Evolutionary conservation across 805 yeast genomes (phyloP).

Genomic region (Schizosaccharomyces cryophilus): DNA sequence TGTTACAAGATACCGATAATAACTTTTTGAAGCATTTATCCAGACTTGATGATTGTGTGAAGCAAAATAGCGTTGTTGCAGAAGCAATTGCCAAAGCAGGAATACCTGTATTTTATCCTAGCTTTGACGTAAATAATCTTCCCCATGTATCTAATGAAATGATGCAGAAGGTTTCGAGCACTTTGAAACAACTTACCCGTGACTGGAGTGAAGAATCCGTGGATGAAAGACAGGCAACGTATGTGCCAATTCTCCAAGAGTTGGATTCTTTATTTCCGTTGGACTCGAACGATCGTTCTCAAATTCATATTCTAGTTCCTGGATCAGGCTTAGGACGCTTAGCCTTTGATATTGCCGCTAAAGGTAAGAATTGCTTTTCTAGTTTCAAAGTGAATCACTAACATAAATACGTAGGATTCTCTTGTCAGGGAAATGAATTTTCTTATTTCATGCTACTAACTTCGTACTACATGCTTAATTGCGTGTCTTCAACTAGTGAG

Average conservation of each 20-base stretch:
- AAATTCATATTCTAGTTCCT: conserved; percentile 33
- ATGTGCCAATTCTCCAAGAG: conserved; percentile 25
- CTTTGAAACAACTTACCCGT: conserved; percentile 44
- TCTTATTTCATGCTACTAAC: conserved; percentile 55
- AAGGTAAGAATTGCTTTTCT: conserved; percentile 3
- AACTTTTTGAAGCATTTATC: background rate
- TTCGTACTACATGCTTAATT: conserved; percentile 12
- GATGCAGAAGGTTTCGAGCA: background rate
- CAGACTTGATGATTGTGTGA: background rate
- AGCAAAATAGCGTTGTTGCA: background rate
- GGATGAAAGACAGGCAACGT: conserved; percentile 28
- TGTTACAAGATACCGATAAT: background rate
- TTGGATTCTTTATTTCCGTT: conserved; percentile 15
- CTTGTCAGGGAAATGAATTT: conserved; percentile 52
- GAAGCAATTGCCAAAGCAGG: background rate
- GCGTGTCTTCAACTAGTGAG: conserved; percentile 2
- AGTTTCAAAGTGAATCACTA: background rate
- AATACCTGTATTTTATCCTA: background rate
- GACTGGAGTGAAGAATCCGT: conserved; percentile 43
- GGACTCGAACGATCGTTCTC: conserved; percentile 10
- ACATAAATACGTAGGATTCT: conserved; percentile 12
- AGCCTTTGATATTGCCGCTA: conserved; percentile 26
- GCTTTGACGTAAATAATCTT: background rate
- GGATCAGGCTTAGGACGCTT: conserved; percentile 74
- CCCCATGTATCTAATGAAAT: background rate